Evolutionary conservation across 257 asterid species (phyloP).

Genomic region (Lavandula angustifolia): DNA sequence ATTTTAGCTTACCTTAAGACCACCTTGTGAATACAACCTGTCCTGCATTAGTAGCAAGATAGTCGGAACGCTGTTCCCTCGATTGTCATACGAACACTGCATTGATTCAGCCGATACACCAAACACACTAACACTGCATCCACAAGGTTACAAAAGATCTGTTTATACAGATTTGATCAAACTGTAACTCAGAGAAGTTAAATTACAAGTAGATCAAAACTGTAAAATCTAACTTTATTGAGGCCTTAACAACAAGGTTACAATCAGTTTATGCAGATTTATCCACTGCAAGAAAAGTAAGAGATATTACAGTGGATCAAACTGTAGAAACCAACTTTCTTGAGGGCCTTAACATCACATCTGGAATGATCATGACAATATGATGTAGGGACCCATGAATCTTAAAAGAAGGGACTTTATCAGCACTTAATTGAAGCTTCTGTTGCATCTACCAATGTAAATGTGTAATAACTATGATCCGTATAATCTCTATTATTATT

Average conservation of each 20-base stretch:
- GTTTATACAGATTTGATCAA: neutral
- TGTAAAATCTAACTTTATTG: no score
- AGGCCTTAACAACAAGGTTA: neutral
- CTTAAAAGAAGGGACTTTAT: conserved; percentile 20
- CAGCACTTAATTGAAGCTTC: conserved; percentile 20
- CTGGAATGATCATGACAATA: neutral
- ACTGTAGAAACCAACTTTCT: neutral
- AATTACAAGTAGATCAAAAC: no score
- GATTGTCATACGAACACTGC: conserved; percentile 89
- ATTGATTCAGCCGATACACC: conserved; percentile 97
- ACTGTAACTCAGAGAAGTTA: neutral
- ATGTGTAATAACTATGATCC: conserved; percentile 33
- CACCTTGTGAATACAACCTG: conserved; percentile 72
- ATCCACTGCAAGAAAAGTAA: neutral
- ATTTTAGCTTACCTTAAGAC: conserved; percentile 60
- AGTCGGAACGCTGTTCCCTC: conserved; percentile 98
- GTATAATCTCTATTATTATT: conserved; percentile 23
- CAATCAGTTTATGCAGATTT: no score
- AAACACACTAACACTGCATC: conserved; percentile 79
- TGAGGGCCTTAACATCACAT: conserved; percentile 12
- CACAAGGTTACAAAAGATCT: conserved; percentile 17
- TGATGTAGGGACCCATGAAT: conserved; percentile 32
- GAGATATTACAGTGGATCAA: neutral
- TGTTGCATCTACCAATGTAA: conserved; percentile 34
- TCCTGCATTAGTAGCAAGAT: conserved; percentile 88